A percentile compares a stretch with the other conserved stretches of the same genome.
Evolutionary conservation across 345 rosid species (phyloP).

Genomic region (Rhodamnia argentea): DNA sequence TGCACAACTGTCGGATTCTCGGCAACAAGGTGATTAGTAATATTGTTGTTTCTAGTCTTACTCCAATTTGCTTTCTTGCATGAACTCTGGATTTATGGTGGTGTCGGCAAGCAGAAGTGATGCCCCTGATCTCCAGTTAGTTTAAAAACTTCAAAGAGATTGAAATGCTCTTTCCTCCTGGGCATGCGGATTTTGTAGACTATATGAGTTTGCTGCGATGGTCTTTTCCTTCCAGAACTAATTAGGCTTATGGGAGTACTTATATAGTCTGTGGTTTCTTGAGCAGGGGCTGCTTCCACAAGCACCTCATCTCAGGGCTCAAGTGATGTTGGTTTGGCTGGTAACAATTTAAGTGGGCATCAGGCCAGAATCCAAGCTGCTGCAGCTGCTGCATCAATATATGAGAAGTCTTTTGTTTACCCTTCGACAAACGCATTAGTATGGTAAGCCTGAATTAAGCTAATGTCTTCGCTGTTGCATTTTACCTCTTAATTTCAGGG

Average conservation of each 20-base stretch:
- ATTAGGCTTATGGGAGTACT: background rate
- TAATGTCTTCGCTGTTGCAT: background rate
- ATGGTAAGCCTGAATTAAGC: slow-evolving; percentile 36
- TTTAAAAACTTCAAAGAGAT: background rate
- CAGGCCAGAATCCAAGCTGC: slow-evolving; percentile 84
- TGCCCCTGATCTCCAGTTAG: background rate
- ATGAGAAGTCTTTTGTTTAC: slow-evolving; percentile 72
- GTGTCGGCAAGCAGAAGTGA: background rate
- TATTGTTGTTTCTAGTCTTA: background rate
- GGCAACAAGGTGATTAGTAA: slow-evolving; percentile 31
- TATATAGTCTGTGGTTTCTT: background rate
- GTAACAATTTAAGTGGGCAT: slow-evolving; percentile 40
- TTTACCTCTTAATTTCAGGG: background rate
- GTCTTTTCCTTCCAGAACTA: background rate
- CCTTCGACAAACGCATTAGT: slow-evolving; percentile 55
- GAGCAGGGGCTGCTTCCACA: slow-evolving; percentile 33
- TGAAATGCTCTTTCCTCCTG: background rate
- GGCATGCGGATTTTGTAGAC: background rate
- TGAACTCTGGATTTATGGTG: background rate
- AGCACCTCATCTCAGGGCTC: slow-evolving; percentile 43
- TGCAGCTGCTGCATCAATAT: slow-evolving; percentile 67
- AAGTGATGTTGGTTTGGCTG: slow-evolving; percentile 14
- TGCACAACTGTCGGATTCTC: slow-evolving; percentile 36
- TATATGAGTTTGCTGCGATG: background rate
- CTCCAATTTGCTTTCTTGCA: background rate